Evolutionary conservation across 1,139 yeast species (phyloP).

Genomic region (Schizosaccharomyces versatilis): DNA sequence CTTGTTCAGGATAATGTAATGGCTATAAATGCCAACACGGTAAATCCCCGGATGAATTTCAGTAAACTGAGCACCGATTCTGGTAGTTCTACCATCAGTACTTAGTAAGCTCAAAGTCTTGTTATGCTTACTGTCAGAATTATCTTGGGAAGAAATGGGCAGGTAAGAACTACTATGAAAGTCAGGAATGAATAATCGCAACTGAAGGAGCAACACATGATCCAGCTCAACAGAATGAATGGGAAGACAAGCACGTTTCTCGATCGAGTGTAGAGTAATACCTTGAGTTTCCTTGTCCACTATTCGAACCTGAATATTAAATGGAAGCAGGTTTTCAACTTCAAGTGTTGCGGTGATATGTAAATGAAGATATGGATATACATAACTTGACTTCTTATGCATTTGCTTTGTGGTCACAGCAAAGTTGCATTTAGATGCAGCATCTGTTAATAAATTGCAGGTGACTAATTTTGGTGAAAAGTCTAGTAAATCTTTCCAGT

Average conservation of each 20-base stretch:
- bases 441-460: conserved; percentile 23
- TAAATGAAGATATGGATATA: conserved; percentile 70
- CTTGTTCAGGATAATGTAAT: not conserved
- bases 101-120: conserved; percentile 26
- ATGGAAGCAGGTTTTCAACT: conserved; percentile 67
- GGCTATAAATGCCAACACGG: not conserved
- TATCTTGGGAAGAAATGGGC: conserved; percentile 36
- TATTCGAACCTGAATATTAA: conserved; percentile 50
- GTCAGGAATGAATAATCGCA: not conserved
- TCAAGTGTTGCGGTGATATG: conserved; percentile 71
- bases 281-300: conserved; percentile 51
- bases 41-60: not conserved
- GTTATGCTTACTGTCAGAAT: conserved; percentile 36
- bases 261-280: conserved; percentile 48
- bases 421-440: not conserved
- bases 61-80: conserved; percentile 38
- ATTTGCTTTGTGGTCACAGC: not conserved
- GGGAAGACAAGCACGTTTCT: not conserved
- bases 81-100: conserved; percentile 44
- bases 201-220: not conserved
- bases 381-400: conserved; percentile 42
- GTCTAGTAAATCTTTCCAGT: conserved; percentile 47
- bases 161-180: conserved; percentile 47
- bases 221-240: not conserved
- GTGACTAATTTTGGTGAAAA: conserved; percentile 29